Evolutionary conservation across 2,329 filamentous ascomycete species (phyloP).

Genomic region (Aspergillus intermedius): DNA sequence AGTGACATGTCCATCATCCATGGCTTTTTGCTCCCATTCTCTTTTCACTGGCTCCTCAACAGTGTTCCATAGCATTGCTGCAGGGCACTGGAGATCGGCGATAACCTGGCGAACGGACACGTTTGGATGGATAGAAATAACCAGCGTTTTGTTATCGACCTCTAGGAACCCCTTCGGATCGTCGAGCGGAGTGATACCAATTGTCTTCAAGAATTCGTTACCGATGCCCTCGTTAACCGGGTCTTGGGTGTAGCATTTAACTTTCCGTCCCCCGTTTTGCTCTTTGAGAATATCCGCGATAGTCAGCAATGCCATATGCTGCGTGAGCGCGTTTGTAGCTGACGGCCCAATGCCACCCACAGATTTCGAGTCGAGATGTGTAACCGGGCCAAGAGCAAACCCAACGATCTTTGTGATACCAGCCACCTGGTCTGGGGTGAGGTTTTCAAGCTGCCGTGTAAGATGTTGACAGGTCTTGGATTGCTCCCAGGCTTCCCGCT

Average conservation of each 20-base stretch:
- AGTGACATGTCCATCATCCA: conserved; percentile 9
- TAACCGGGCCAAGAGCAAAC: conserved; percentile 17
- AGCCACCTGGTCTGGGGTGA: neutral
- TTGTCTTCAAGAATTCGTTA: conserved; percentile 8
- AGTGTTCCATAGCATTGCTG: conserved; percentile 23
- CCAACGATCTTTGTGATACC: conserved; percentile 19
- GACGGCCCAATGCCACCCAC: conserved; percentile 1
- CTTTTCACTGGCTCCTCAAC: conserved; percentile 7
- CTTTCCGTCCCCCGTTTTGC: conserved; percentile 1
- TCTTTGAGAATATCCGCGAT: neutral
- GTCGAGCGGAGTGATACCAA: conserved; percentile 19
- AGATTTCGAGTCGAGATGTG: neutral
- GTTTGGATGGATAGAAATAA: conserved; percentile 29
- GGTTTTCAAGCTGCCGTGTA: conserved; percentile 5
- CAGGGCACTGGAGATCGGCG: conserved; percentile 33
- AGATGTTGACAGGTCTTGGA: conserved; percentile 14
- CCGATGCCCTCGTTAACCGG: conserved; percentile 19
- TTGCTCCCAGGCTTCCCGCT: conserved; percentile 12
- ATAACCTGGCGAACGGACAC: conserved; percentile 34
- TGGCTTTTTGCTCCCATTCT: conserved; percentile 9
- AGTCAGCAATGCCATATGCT: conserved; percentile 18
- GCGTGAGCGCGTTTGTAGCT: conserved; percentile 7
- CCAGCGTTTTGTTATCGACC: conserved; percentile 31
- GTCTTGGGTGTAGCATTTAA: conserved; percentile 23
- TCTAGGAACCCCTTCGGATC: conserved; percentile 31